phyloP scores from a whole-genome alignment of 2,329 filamentous ascomycete species.

The Phoma sp. region DNA sequence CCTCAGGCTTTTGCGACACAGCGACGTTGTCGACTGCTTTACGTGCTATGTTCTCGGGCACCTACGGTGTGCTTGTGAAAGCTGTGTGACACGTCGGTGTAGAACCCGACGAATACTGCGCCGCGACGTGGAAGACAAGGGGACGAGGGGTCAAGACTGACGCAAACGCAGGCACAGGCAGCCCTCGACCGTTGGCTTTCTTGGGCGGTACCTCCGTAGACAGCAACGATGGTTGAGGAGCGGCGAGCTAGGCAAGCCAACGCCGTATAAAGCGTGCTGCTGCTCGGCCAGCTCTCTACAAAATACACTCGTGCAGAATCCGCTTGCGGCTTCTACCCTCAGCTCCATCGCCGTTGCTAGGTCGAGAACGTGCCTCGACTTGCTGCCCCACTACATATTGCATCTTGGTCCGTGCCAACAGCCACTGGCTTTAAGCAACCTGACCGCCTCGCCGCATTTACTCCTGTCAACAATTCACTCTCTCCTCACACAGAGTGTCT shows the following conservation, averaged over 20 bases:
- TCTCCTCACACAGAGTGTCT: slow-evolving; percentile 18
- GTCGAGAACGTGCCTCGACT: slow-evolving; percentile 30
- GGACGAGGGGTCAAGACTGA: slow-evolving; percentile 19
- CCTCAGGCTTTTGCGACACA: slow-evolving; percentile 17
- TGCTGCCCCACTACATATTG: slow-evolving; percentile 29
- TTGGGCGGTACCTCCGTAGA: slow-evolving; percentile 7
- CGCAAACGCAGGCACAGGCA: slow-evolving; percentile 23
- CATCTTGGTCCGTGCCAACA: slow-evolving; percentile 13
- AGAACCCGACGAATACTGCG: slow-evolving; percentile 10
- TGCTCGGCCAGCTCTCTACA: slow-evolving; percentile 13
- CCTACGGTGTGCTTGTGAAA: background rate
- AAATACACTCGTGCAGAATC: slow-evolving; percentile 9
- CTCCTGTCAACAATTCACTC: slow-evolving; percentile 24
- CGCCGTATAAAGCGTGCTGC: slow-evolving; percentile 21
- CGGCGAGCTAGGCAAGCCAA: slow-evolving; percentile 18
- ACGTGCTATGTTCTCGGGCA: background rate
- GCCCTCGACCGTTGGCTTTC: slow-evolving; percentile 14
- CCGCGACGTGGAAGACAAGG: slow-evolving; percentile 18
- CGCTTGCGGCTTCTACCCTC: slow-evolving; percentile 11
- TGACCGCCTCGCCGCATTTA: slow-evolving; percentile 24
- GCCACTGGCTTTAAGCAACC: slow-evolving; percentile 29
- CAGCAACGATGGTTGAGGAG: slow-evolving; percentile 18
- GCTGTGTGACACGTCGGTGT: background rate
- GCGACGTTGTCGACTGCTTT: background rate
- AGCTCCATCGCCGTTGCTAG: slow-evolving; percentile 21